Base-by-base conservation (phyloP, 352 stramenopile genomes). In the Sclerospora graminicola region DNA sequence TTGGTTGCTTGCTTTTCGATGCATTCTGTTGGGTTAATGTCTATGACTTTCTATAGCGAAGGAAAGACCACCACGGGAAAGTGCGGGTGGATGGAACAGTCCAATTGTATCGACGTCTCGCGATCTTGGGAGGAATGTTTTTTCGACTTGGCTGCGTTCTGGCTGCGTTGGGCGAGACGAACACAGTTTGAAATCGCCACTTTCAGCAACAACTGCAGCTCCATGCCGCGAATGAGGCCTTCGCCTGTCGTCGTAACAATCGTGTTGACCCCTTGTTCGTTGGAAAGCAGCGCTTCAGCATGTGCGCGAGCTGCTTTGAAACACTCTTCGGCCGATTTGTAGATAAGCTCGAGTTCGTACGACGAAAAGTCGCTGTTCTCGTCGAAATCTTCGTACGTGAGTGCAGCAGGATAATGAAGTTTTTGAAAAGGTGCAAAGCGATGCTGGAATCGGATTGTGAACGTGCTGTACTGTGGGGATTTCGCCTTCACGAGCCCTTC, bases 261-360 rank as follows among this genome's bases (percentile, higher is more conserved):
- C 11, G 36, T 57, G 15, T 57, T 71, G 27, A 58, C 32, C 38
- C 47, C 55, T 46, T 68, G 49, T 14, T 66, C 41, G 28, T 71
- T 64, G 13, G 35, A 51, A 23, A 89, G 33, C 30, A 84, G 40
- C 41, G 63, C 56, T 30, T 91, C 76, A 7, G 63, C 70, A 32
- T 82, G 61, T 10, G 24, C 36, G 4, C 69, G 77, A 2, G 71
- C 71, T 6, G 66, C 55, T 45, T 89, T 89, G 61, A 89, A 92
- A 31, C 81, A 92, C 48, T 92, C 78, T 41, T 92, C 81, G 0
- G 63, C 69, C 26, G 81, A 92, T 41, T 85, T 83, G 66, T 85
- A 88, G 42, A 92, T 82, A 33, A 92, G 50, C 21, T 81, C 62
- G 6, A 82, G 43, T 10, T 77, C 54, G 54, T 84, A 91, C 18